Conservation (phyloP, 139 green algal species). For the Yamagishiella unicocca region DNA sequence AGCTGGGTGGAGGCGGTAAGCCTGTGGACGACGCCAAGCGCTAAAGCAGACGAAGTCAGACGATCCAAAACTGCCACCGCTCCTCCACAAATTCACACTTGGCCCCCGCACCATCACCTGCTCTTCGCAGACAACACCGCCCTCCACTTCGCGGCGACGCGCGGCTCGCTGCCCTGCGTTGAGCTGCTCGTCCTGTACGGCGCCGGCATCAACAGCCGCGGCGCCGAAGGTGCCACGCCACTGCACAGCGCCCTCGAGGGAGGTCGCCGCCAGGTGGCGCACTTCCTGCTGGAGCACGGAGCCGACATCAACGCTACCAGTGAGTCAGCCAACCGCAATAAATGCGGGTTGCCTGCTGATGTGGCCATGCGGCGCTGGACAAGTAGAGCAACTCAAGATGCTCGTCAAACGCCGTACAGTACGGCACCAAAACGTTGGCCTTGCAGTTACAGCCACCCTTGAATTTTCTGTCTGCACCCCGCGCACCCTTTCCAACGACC, state of each 20-base stretch:
- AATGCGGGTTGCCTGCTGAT: too few species aligned
- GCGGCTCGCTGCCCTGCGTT: neutral
- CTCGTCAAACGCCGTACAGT: too few species aligned
- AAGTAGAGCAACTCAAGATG: too few species aligned
- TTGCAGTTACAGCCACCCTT: too few species aligned
- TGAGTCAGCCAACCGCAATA: too few species aligned
- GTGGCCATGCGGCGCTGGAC: too few species aligned
- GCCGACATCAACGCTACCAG: constrained; percentile 26
- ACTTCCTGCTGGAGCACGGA: constrained; percentile 27
- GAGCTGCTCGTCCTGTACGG: constrained; percentile 41
- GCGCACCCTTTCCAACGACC: too few species aligned
- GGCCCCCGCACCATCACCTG: neutral
- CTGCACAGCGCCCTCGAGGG: constrained; percentile 32
- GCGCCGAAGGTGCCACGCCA: neutral
- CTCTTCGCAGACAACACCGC: constrained; percentile 1
- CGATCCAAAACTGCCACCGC: neutral
- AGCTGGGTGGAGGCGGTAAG: neutral
- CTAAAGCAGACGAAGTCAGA: neutral
- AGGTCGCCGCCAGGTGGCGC: neutral
- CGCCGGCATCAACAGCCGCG: neutral
- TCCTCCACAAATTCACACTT: neutral
- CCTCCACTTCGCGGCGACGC: neutral
- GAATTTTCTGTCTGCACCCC: too few species aligned
- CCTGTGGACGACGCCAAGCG: neutral
- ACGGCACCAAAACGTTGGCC: too few species aligned